phyloP scores from a whole-genome alignment of 2,329 filamentous ascomycete genomes.

The Venturia pyrina region DNA sequence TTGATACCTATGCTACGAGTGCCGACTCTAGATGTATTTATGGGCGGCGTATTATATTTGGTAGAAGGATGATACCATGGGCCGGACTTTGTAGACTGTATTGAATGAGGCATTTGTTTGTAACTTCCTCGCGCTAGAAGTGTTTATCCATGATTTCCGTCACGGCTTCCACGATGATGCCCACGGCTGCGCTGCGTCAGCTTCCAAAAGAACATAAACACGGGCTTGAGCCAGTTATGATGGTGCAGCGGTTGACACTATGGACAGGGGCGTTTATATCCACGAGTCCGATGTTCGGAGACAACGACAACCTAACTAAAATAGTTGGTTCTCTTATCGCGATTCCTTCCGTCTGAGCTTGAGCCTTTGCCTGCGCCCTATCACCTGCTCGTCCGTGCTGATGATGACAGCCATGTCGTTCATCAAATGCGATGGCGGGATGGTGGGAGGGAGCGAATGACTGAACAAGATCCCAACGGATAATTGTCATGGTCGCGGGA shows the following conservation, averaged over 20 bases:
- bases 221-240: not conserved
- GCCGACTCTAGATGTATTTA: not conserved
- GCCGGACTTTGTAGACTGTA: not conserved
- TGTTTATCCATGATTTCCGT: not conserved
- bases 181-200: not conserved
- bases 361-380: not conserved
- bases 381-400: not conserved
- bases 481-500: not conserved
- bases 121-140: too few relatives aligned
- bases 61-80: conserved; percentile 4
- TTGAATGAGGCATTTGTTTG: not conserved
- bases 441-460: not conserved
- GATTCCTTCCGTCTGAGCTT: not conserved
- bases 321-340: not conserved
- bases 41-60: not conserved
- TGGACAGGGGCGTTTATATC: not conserved
- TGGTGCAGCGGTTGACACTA: not conserved
- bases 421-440: not conserved
- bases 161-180: not conserved
- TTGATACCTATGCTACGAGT: not conserved
- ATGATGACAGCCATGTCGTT: not conserved
- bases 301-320: not conserved
- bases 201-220: not conserved
- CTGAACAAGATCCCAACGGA: not conserved
- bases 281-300: not conserved